Evolutionary conservation across 306 rosid genomes (phyloP), one percentile per base, ranked within the genome.

Genomic region (Ammopiptanthus mongolicus): DNA sequence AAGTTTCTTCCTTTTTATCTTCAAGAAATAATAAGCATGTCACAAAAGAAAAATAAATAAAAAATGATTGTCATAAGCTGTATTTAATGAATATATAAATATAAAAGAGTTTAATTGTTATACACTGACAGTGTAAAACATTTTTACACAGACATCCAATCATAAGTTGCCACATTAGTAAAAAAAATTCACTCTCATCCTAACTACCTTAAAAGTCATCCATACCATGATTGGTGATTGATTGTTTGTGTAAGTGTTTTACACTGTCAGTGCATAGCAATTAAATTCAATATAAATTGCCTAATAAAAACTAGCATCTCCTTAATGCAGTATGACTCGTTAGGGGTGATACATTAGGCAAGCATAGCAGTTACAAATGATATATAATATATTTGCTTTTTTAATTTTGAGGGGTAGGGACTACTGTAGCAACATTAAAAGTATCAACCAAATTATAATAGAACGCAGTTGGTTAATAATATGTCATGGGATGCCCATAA

Each of bases 1-100:
- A 82, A 48, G 67, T 74, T 82, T 86, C 96, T 73, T 80, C 78
- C 52, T 53, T 51, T 82, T 71, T 80, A 60, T 51, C 97, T 91
- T 79, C 71, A 66, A 57, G 3, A 65, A 74, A 79, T 65, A 79
- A 51, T 48, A 21, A 52, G 8, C 47, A 65, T 74, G 15, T 55
- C 31, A 66, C 41, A 48, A 69, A 1, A 39, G 15, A 62, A 5
- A 15, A 8, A 46, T 23, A n/a, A 25, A 25, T 37, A 47, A 18
- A 9, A 5, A 67, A 18, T 11, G 3, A 51, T 39, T 1, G 10
- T 56, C 56, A 34, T 1, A 39, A 60, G 47, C 21, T 46, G 36
- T 65, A 39, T 66, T 46, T 41, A 31, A 33, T 4, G 41, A 6
- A 46, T 9, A 21, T 18, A 17, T 33, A 41, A 71, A 42, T 7